Conservation (phyloP, 2,329 filamentous ascomycete species). For the Calonectria multiphialidica region DNA sequence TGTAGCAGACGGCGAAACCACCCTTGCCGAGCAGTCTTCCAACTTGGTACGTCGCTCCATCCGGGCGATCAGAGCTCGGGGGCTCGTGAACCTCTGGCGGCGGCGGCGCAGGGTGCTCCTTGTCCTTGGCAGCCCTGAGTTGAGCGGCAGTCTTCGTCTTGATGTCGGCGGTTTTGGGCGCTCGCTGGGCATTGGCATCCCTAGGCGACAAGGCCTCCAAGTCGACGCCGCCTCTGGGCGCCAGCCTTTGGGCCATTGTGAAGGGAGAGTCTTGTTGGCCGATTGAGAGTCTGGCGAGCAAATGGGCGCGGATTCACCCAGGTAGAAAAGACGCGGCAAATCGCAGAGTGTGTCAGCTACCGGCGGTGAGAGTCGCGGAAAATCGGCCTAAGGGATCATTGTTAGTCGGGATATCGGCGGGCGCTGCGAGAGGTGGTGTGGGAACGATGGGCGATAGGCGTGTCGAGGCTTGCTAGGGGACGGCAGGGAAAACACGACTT, state of each 20-base stretch:
- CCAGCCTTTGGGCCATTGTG: slow-evolving; percentile 62
- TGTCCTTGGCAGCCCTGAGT: slow-evolving; percentile 70
- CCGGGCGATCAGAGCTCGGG: slow-evolving; percentile 75
- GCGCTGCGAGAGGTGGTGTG: background rate
- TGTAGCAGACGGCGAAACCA: slow-evolving; percentile 86
- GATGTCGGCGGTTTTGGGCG: slow-evolving; percentile 60
- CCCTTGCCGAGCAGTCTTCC: slow-evolving; percentile 83
- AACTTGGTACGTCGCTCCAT: slow-evolving; percentile 80
- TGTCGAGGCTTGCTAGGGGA: background rate
- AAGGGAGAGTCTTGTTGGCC: slow-evolving; percentile 9
- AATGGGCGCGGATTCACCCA: slow-evolving; percentile 12
- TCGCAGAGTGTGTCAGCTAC: slow-evolving; percentile 34
- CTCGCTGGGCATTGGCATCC: slow-evolving; percentile 72
- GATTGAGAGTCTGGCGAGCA: slow-evolving; percentile 5
- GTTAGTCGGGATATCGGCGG: slow-evolving; percentile 19
- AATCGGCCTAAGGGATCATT: slow-evolving; percentile 20
- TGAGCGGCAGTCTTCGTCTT: slow-evolving; percentile 66
- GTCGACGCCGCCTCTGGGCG: slow-evolving; percentile 63
- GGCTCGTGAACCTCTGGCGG: slow-evolving; percentile 71
- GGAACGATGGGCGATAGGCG: background rate
- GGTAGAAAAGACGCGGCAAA: slow-evolving; percentile 11
- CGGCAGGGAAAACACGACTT: slow-evolving; percentile 30
- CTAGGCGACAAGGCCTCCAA: slow-evolving; percentile 74
- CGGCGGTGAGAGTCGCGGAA: slow-evolving; percentile 26
- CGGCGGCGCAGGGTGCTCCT: slow-evolving; percentile 76